Evolutionary conservation across 1,139 yeast genomes (phyloP), one percentile per base, ranked within the genome.

Genomic region (Candida sp.): DNA sequence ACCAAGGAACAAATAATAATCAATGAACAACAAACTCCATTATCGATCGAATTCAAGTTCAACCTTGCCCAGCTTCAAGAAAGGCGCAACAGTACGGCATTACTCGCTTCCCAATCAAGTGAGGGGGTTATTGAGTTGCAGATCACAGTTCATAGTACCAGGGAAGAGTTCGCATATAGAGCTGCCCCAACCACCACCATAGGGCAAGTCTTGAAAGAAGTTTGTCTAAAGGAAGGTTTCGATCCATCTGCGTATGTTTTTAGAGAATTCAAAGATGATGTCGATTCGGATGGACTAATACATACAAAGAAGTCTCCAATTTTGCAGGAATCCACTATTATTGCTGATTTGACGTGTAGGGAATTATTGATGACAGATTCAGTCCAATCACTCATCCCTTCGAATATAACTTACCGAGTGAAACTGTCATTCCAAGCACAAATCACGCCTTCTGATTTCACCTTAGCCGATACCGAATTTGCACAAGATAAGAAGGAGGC

Each of bases 1-100:
- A 47, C 57, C 4, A 67, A 66, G 22, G 59, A 58, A 3, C 77
- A 72, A 68, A 68, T 55, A 49, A 38, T 38, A 29, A 60, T 50
- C 43, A 66, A 68, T 47, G 69, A 59, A 33, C 70, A 73, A 63
- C 57, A 58, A 48, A 22, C 87, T 0, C 91, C 93, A 1, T 62
- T 81, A 22, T 81, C 87, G 0, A 41, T 63, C 47, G 77, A 74
- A 50, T 63, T 64, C 49, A 67, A 55, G 48, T 66, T 57, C 34
- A 61, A 54, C 36, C 52, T 68, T 38, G 41, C 45, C 5, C 56
- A 53, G 38, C 43, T 56, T 44, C 51, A 54, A 45, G 43, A 48
- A 19, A 51, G 44, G 36, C 45, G 55, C 27, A 46, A 43, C 5
- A 51, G 47, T 37, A 41, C 49, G 27, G 44, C 45, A 30, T 44